Evolutionary conservation across 2,329 filamentous ascomycete genomes (phyloP).

Genomic region (Nectriaceae sp.): DNA sequence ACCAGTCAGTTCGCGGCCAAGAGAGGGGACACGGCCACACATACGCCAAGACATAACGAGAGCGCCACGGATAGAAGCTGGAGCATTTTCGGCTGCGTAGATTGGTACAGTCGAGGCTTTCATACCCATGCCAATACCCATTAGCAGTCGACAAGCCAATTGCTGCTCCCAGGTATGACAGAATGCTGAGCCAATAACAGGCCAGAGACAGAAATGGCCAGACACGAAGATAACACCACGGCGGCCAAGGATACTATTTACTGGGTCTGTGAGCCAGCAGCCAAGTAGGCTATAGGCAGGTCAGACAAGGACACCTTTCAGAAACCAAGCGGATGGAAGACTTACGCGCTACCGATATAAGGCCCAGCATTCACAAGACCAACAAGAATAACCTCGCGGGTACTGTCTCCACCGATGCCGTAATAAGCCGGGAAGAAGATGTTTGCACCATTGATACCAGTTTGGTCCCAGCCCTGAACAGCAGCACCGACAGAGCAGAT

Average conservation of each 20-base stretch:
- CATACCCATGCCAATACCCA: conserved; percentile 70
- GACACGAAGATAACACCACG: conserved; percentile 69
- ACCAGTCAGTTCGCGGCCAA: too few relatives aligned
- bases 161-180: conserved; percentile 68
- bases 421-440: conserved; percentile 56
- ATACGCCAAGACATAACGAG: conserved; percentile 78
- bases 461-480: conserved; percentile 68
- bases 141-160: conserved; percentile 64
- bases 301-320: conserved; percentile 9
- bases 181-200: conserved; percentile 65
- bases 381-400: conserved; percentile 49
- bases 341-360: conserved; percentile 47
- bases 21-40: conserved; percentile 6
- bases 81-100: conserved; percentile 73
- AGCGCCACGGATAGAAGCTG: conserved; percentile 68
- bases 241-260: conserved; percentile 49
- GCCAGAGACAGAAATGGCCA: conserved; percentile 68
- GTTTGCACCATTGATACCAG: conserved; percentile 62
- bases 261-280: conserved; percentile 67
- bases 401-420: conserved; percentile 36
- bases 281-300: conserved; percentile 43
- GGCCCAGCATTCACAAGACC: conserved; percentile 65
- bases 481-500: conserved; percentile 69
- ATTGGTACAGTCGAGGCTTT: conserved; percentile 69
- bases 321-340: too few relatives aligned